Conservation (phyloP, 805 yeast species). For the Wickerhamiella slavikovae region DNA sequence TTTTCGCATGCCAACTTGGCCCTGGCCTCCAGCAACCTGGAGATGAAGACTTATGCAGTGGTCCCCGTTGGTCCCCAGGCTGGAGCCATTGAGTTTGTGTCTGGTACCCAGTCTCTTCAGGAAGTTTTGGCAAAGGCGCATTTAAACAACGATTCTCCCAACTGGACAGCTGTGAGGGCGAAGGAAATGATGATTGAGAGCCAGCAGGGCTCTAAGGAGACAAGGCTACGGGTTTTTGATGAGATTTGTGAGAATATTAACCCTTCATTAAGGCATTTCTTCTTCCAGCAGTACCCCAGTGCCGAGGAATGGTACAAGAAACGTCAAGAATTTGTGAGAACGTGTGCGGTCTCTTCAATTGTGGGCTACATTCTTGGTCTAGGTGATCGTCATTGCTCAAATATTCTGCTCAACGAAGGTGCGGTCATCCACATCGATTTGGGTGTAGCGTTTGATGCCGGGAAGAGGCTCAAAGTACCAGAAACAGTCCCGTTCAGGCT, state of each 20-base stretch:
- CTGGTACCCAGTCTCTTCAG: slow-evolving; percentile 47
- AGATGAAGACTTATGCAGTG: slow-evolving; percentile 69
- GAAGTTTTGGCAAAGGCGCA: slow-evolving; percentile 55
- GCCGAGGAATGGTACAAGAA: slow-evolving; percentile 60
- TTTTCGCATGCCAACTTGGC: slow-evolving; percentile 66
- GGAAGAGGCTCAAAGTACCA: slow-evolving; percentile 63
- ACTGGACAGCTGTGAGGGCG: slow-evolving; percentile 33
- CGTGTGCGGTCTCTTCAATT: slow-evolving; percentile 68
- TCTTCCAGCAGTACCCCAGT: slow-evolving; percentile 40
- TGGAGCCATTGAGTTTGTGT: slow-evolving; percentile 82
- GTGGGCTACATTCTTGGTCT: slow-evolving; percentile 77
- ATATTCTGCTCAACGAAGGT: slow-evolving; percentile 71
- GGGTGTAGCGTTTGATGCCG: slow-evolving; percentile 94
- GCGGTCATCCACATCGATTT: slow-evolving; percentile 91
- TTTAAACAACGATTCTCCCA: slow-evolving; percentile 21
- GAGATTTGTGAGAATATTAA: slow-evolving; percentile 28
- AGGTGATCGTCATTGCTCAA: slow-evolving; percentile 90
- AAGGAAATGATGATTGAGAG: slow-evolving; percentile 22
- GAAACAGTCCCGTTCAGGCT: slow-evolving; percentile 87
- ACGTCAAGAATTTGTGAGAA: slow-evolving; percentile 44
- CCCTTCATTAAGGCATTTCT: slow-evolving; percentile 56
- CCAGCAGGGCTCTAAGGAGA: slow-evolving; percentile 18
- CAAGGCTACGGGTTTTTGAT: slow-evolving; percentile 19
- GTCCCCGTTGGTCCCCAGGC: slow-evolving; percentile 73
- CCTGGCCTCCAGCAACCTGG: slow-evolving; percentile 32